Evolutionary conservation across 2,329 filamentous ascomycete genomes (phyloP).

Genomic region (Fusarium albidum): DNA sequence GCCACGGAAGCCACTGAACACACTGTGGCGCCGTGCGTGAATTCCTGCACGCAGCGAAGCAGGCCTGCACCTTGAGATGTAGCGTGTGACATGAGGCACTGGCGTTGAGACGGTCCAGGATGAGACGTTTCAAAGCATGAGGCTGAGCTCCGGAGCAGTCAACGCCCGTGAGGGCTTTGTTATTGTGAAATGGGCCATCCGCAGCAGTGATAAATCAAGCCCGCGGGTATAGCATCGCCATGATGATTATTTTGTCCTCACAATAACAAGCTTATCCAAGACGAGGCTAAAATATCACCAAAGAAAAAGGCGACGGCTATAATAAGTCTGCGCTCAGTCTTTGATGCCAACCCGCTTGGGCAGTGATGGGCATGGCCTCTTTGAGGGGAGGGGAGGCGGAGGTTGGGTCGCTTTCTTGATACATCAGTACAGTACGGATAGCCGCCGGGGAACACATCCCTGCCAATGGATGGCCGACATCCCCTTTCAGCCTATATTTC

Average conservation of each 20-base stretch:
- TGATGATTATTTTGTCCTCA: neutral
- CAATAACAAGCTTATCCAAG: neutral
- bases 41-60: constrained; percentile 2
- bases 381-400: constrained; percentile 8
- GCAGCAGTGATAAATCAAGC: too few relatives aligned
- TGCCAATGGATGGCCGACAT: constrained; percentile 18
- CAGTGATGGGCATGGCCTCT: constrained; percentile 6
- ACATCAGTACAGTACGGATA: constrained; percentile 15
- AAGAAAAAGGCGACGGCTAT: neutral
- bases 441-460: constrained; percentile 27
- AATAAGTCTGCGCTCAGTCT: neutral
- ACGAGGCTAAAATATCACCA: constrained; percentile 4
- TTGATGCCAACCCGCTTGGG: neutral
- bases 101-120: constrained; percentile 19
- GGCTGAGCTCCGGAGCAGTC: constrained; percentile 14
- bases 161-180: constrained; percentile 6
- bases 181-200: neutral
- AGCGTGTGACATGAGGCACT: constrained; percentile 6
- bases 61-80: neutral
- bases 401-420: constrained; percentile 3
- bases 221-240: too few relatives aligned
- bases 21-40: neutral
- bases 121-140: constrained; percentile 24
- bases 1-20: too few relatives aligned
- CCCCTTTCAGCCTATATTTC: neutral